These are phyloP conservation scores for Neoconidiobolus thromboides DNA, from an alignment of 371 early-diverging fungal genomes.

Conservation along the genomic window DNA sequence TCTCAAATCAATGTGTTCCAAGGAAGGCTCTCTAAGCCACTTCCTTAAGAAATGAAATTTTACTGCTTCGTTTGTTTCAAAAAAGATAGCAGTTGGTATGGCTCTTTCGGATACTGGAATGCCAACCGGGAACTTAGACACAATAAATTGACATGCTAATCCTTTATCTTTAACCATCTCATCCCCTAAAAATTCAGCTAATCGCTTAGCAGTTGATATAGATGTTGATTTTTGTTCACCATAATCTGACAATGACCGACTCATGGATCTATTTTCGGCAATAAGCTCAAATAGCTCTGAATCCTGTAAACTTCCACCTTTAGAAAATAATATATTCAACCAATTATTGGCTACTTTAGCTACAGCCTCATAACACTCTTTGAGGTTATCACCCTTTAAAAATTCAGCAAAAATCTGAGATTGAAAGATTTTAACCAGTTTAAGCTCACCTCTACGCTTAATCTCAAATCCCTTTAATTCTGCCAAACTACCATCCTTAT, in stretches of 20 bases:
- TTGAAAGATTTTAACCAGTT: constrained; percentile 97
- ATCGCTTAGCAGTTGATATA: constrained; percentile 86
- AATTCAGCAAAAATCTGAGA: constrained; percentile 86
- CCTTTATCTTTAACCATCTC: constrained; percentile 97
- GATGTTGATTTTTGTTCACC: constrained; percentile 89
- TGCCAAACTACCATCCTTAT: constrained; percentile 85
- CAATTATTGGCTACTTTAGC: constrained; percentile 85
- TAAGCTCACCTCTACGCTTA: constrained; percentile 97
- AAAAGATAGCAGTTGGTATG: constrained; percentile 93
- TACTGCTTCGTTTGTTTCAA: constrained; percentile 60
- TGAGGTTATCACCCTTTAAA: constrained; percentile 65
- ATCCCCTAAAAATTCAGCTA: constrained; percentile 96
- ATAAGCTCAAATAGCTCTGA: constrained; percentile 92
- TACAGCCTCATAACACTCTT: constrained; percentile 85
- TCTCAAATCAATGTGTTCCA: constrained; percentile 58
- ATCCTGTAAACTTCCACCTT: constrained; percentile 69
- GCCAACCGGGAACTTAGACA: constrained; percentile 72
- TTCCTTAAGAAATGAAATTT: constrained; percentile 73
- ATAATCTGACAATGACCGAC: constrained; percentile 84
- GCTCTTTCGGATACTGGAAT: constrained; percentile 90
- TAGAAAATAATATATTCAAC: constrained; percentile 87
- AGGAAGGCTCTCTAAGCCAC: constrained; percentile 75
- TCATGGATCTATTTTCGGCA: constrained; percentile 97
- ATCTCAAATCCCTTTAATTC: constrained; percentile 99
- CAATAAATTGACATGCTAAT: constrained; percentile 92